Percentiles rank a stretch among this genome's conserved stretches.
These are phyloP conservation scores for Naegleria gruberi DNA, from an alignment of 208 protist species.

Conservation along the genomic window DNA sequence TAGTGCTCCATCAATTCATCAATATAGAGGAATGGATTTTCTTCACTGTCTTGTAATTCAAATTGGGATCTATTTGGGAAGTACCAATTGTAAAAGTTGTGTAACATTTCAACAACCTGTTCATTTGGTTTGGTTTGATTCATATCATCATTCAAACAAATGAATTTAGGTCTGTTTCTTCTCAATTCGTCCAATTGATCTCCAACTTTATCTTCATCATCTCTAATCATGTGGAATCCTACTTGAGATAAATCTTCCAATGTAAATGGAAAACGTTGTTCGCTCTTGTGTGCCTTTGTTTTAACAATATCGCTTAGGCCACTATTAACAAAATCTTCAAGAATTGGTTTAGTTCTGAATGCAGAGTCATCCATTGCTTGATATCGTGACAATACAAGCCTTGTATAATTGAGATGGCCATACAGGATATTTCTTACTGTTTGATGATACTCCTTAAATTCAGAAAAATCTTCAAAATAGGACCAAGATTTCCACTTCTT, in stretches of 20 bases:
- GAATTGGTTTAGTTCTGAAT: background rate
- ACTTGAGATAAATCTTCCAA: slow-evolving; percentile 48
- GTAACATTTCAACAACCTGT: background rate
- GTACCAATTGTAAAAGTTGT: slow-evolving; percentile 15
- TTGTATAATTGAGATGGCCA: background rate
- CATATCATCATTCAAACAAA: slow-evolving; percentile 65
- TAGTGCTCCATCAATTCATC: background rate
- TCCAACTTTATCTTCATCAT: slow-evolving; percentile 37
- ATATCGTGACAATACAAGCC: background rate
- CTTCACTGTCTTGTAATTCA: background rate
- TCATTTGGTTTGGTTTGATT: slow-evolving; percentile 38
- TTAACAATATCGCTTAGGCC: background rate
- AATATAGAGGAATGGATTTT: background rate
- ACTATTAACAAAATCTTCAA: background rate
- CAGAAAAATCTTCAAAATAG: background rate
- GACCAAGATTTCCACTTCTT: background rate
- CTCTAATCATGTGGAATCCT: slow-evolving; percentile 51
- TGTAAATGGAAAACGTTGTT: slow-evolving; percentile 25
- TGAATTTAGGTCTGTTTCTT: slow-evolving; percentile 44
- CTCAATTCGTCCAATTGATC: slow-evolving; percentile 43
- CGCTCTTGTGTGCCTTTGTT: background rate
- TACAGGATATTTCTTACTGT: background rate
- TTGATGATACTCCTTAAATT: background rate
- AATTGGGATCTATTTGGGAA: background rate
- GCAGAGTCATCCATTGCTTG: background rate